Evolutionary conservation across 1,139 yeast genomes (phyloP).

Genomic region (Scheffersomyces segobiensis): DNA sequence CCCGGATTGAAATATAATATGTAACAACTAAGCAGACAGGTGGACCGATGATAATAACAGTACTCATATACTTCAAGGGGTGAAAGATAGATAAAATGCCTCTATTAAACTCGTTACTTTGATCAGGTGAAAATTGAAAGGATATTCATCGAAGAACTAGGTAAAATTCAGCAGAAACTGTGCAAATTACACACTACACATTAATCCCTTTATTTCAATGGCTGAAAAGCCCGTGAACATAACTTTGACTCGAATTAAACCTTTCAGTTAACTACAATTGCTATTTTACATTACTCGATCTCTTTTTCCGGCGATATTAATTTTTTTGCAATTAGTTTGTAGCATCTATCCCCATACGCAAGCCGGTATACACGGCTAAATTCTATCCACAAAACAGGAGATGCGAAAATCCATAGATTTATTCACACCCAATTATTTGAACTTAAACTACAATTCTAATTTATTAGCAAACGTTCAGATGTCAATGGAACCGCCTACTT

Average conservation of each 20-base stretch:
- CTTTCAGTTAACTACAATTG: too few species aligned
- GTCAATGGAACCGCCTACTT: conserved; percentile 54
- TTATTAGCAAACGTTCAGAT: neutral
- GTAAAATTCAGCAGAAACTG: too few species aligned
- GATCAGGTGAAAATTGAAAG: neutral
- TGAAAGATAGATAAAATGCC: neutral
- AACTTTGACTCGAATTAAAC: too few species aligned
- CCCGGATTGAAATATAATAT: neutral
- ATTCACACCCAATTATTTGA: too few species aligned
- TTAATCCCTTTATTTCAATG: too few species aligned
- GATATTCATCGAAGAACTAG: too few species aligned
- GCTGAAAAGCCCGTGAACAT: too few species aligned
- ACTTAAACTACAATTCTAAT: neutral
- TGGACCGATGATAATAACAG: neutral
- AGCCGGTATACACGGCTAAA: neutral
- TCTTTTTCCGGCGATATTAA: too few species aligned
- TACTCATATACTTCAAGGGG: neutral
- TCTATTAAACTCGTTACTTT: neutral
- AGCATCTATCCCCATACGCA: neutral
- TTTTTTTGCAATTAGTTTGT: neutral
- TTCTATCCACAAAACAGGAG: neutral
- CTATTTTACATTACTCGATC: too few species aligned
- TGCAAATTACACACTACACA: too few species aligned
- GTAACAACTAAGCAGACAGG: neutral
- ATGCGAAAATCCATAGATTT: neutral